A percentile compares a stretch with the other conserved stretches of the same genome.
These are phyloP conservation scores for Melaleuca alternifolia DNA, from an alignment of 345 rosid genomes.

Conservation along the genomic window DNA sequence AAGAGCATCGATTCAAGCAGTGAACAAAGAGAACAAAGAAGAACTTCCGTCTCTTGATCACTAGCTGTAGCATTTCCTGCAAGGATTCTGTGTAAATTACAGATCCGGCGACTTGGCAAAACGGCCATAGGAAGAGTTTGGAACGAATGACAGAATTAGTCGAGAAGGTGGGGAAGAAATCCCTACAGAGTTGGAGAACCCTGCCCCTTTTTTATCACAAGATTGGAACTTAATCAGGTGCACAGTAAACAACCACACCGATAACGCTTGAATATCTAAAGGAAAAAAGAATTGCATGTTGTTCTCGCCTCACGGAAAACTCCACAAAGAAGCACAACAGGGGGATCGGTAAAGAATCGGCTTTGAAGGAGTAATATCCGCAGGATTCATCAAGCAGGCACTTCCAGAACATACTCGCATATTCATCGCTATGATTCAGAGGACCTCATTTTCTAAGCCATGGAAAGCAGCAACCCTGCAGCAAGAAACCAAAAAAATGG, in stretches of 20 bases:
- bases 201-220: background rate
- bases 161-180: background rate
- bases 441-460: conserved; percentile 48
- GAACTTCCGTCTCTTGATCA: background rate
- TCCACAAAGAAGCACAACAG: background rate
- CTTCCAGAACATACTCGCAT: conserved; percentile 15
- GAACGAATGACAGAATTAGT: background rate
- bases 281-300: background rate
- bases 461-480: conserved; percentile 57
- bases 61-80: background rate
- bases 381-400: conserved; percentile 10
- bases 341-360: background rate
- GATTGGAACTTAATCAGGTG: background rate
- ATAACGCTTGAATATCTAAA: background rate
- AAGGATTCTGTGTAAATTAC: background rate
- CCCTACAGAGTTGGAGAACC: background rate
- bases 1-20: background rate
- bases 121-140: background rate
- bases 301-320: background rate
- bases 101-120: background rate
- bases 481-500: background rate
- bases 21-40: background rate
- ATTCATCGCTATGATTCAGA: conserved; percentile 26
- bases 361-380: conserved; percentile 2
- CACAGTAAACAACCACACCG: background rate